phyloP scores from a whole-genome alignment of 768 basidiomycete genomes.

The Ramaria sp. region DNA sequence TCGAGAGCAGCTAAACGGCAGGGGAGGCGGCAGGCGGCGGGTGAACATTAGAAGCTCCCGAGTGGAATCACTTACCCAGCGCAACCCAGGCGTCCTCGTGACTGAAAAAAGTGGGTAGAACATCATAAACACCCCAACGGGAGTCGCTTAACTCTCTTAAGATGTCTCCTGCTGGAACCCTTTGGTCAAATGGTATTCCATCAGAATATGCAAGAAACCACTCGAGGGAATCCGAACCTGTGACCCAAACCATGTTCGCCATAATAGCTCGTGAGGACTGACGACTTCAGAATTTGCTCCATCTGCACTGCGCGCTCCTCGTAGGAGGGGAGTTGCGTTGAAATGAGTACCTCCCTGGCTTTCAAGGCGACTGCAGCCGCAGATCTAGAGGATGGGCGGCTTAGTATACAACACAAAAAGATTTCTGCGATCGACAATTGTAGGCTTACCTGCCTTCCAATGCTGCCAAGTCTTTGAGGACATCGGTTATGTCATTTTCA shows the following conservation, averaged over 20 bases:
- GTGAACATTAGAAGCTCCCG: background rate
- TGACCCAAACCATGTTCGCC: slow-evolving; percentile 65
- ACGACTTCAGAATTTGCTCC: slow-evolving; percentile 84
- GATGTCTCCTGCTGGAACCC: slow-evolving; percentile 76
- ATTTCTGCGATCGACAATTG: background rate
- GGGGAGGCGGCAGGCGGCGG: background rate
- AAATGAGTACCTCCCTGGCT: slow-evolving; percentile 93
- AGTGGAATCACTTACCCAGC: slow-evolving; percentile 46
- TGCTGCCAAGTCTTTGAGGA: slow-evolving; percentile 70
- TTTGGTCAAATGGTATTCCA: slow-evolving; percentile 21
- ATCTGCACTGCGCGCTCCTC: slow-evolving; percentile 91
- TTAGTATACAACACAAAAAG: background rate
- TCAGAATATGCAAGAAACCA: background rate
- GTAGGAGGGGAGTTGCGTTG: slow-evolving; percentile 93
- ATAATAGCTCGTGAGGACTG: slow-evolving; percentile 81
- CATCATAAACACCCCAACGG: slow-evolving; percentile 93
- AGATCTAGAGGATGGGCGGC: slow-evolving; percentile 36
- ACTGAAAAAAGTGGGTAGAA: slow-evolving; percentile 91
- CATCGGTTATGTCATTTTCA: slow-evolving; percentile 65
- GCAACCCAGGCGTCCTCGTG: slow-evolving; percentile 77
- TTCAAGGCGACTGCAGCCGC: slow-evolving; percentile 89
- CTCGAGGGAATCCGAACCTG: slow-evolving; percentile 28
- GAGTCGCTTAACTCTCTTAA: slow-evolving; percentile 93
- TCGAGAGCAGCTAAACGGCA: slow-evolving; percentile 69
- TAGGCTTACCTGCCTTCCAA: slow-evolving; percentile 74